Evolutionary conservation across 768 basidiomycete species (phyloP).

Genomic region (Agrocybe pediades): DNA sequence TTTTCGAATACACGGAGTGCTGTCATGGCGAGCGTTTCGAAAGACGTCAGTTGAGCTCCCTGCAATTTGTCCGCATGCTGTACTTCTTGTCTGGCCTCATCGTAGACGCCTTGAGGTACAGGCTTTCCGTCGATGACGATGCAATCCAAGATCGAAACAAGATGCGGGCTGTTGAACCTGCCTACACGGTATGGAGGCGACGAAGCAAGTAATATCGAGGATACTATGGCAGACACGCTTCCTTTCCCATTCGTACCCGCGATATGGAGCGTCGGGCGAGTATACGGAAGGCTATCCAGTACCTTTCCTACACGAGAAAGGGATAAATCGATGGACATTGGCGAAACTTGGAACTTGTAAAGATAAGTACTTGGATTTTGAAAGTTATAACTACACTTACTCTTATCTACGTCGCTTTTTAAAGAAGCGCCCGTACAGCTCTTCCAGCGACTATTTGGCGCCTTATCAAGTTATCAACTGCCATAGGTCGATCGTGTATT

Average conservation of each 20-base stretch:
- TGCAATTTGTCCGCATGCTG: constrained; percentile 46
- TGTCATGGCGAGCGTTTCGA: constrained; percentile 85
- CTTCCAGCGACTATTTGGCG: too few species aligned
- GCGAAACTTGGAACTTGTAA: neutral
- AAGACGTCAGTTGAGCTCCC: constrained; percentile 58
- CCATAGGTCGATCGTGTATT: too few species aligned
- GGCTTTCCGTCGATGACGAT: constrained; percentile 67
- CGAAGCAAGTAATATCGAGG: constrained; percentile 68
- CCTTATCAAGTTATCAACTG: too few species aligned
- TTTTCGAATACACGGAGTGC: constrained; percentile 79
- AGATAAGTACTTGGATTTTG: neutral
- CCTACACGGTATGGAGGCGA: constrained; percentile 65
- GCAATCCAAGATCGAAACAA: constrained; percentile 74
- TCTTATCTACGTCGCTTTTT: too few species aligned
- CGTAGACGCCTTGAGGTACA: constrained; percentile 51
- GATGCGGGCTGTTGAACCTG: constrained; percentile 92
- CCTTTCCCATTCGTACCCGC: constrained; percentile 99
- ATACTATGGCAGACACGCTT: constrained; percentile 81
- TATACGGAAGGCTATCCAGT: constrained; percentile 57
- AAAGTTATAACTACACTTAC: neutral
- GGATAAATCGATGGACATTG: constrained; percentile 70
- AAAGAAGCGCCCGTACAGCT: too few species aligned
- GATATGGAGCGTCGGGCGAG: constrained; percentile 84
- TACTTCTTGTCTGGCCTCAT: constrained; percentile 45
- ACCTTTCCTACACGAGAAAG: constrained; percentile 60